phyloP scores from a whole-genome alignment of 1,284 basidiomycete genomes.

The Ustilago xerochloae region DNA sequence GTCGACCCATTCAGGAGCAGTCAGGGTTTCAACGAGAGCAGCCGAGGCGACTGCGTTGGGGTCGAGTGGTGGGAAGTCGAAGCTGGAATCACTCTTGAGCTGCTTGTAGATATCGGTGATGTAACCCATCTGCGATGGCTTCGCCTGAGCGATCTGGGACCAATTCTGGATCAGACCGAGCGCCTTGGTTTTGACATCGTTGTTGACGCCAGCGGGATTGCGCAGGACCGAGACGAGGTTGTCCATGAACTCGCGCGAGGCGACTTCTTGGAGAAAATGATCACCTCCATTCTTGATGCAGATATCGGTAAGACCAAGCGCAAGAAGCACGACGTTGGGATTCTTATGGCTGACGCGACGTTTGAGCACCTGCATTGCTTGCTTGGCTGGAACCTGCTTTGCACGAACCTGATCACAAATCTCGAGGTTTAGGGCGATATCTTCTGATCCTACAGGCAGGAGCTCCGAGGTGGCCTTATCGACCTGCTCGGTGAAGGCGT shows the following conservation, averaged over 20 bases:
- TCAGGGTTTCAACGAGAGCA: constrained; percentile 64
- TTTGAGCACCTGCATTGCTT: constrained; percentile 89
- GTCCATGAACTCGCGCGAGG: constrained; percentile 90
- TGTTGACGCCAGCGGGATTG: constrained; percentile 74
- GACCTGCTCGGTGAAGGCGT: constrained; percentile 60
- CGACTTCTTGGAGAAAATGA: constrained; percentile 76
- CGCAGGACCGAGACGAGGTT: constrained; percentile 85
- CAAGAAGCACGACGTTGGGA: constrained; percentile 90
- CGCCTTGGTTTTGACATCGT: constrained; percentile 85
- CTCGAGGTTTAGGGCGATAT: constrained; percentile 92
- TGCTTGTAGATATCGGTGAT: constrained; percentile 62
- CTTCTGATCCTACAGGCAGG: constrained; percentile 78
- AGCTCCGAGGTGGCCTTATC: constrained; percentile 92
- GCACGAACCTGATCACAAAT: constrained; percentile 94
- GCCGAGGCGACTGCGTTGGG: constrained; percentile 71
- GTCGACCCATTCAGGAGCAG: constrained; percentile 92
- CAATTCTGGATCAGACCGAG: constrained; percentile 88
- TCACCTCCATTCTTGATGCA: constrained; percentile 99
- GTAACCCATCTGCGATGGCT: constrained; percentile 71
- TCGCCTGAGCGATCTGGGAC: constrained; percentile 88
- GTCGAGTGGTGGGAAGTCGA: constrained; percentile 84
- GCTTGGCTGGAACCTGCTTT: constrained; percentile 84
- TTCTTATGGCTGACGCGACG: constrained; percentile 90
- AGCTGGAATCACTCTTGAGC: constrained; percentile 70
- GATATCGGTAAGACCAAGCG: constrained; percentile 84